Percentiles rank a stretch among this genome's conserved stretches.
Evolutionary conservation across 2,329 filamentous ascomycete genomes (phyloP).

Genomic region (Fusarium papillatum): DNA sequence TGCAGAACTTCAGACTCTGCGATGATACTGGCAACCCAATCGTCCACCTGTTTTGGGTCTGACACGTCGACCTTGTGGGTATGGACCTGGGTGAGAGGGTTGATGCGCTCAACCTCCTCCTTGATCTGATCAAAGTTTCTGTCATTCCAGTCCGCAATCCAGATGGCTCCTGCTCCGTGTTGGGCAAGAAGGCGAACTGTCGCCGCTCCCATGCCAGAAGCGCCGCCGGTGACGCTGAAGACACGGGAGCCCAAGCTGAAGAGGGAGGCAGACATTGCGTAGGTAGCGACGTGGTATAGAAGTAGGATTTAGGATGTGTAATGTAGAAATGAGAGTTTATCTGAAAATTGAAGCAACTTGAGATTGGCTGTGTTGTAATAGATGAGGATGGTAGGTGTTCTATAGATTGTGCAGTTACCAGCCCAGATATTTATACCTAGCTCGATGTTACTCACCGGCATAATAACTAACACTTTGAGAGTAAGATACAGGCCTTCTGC

Average conservation of each 20-base stretch:
- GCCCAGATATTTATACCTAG: neutral
- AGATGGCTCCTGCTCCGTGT: neutral
- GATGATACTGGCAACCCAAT: neutral
- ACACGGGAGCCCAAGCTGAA: neutral
- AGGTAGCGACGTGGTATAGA: neutral
- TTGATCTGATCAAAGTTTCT: neutral
- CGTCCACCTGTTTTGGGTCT: neutral
- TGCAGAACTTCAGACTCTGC: neutral
- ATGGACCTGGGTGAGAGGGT: neutral
- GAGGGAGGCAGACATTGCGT: neutral
- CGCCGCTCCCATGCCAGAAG: neutral
- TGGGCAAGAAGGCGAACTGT: constrained; percentile 1
- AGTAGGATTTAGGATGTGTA: fast-evolving
- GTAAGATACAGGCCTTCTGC: neutral
- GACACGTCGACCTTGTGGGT: neutral
- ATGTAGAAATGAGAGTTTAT: neutral
- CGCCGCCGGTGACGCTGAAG: neutral
- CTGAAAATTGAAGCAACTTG: neutral
- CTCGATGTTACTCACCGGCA: neutral
- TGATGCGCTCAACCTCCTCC: neutral
- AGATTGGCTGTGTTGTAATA: neutral
- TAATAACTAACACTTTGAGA: neutral
- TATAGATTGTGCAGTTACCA: neutral
- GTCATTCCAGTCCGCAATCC: neutral
- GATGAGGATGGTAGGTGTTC: neutral